Conservation (phyloP, 768 basidiomycete genomes). For the Paxillus ammoniavirescens region DNA sequence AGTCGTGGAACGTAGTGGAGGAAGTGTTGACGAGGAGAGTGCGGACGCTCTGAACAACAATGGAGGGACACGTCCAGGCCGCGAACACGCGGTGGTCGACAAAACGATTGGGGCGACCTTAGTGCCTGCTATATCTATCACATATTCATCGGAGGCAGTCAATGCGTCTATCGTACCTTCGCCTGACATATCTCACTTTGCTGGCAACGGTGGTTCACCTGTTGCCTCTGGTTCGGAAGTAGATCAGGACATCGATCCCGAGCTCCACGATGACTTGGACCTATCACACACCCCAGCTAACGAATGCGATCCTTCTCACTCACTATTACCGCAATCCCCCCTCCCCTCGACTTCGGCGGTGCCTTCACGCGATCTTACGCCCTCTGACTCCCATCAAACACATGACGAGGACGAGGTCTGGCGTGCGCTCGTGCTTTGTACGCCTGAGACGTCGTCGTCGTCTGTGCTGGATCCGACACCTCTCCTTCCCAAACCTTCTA, state of each 20-base stretch:
- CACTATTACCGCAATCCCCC: not conserved
- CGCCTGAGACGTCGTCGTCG: constrained; percentile 12
- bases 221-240: not conserved
- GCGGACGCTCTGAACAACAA: not conserved
- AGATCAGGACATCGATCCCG: not conserved
- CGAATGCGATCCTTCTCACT: not conserved
- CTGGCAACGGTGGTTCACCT: not conserved
- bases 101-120: not conserved
- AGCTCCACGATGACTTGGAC: not conserved
- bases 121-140: not conserved
- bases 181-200: not conserved
- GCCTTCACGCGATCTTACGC: constrained; percentile 9
- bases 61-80: not conserved
- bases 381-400: constrained; percentile 4
- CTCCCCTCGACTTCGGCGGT: not conserved
- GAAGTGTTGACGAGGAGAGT: not conserved
- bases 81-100: not conserved
- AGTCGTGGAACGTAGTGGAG: not conserved
- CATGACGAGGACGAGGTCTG: constrained; percentile 24
- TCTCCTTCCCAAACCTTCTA: constrained; percentile 2
- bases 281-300: not conserved
- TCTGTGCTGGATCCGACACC: not conserved
- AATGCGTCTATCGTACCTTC: not conserved
- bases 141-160: not conserved
- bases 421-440: constrained; percentile 14